Evolutionary conservation across 306 rosid genomes (phyloP), one percentile per base, ranked within the genome.

Genomic region (Argentina anserina): DNA sequence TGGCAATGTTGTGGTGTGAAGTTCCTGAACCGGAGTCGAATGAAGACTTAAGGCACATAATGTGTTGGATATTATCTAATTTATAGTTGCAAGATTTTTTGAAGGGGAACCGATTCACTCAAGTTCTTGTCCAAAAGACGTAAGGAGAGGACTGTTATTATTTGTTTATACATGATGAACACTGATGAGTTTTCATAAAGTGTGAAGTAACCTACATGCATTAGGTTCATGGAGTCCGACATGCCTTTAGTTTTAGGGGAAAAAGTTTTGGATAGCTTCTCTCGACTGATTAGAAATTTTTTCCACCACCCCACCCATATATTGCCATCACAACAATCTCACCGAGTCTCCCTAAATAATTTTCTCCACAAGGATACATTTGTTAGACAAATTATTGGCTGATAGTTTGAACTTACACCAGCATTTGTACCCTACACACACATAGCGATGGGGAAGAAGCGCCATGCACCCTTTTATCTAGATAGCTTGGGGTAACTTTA

Each of bases 111-210:
- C 11, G 60, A 33, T 49, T 69, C 21, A n/a, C 33, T 11, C n/a
- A n/a, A 33, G 29, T 12, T n/a, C 20, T 20, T 69, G 13, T n/a
- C 41, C 26, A 43, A 47, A 8, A 69, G 42, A 49, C 46, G 52
- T 52, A 34, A 34, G 74, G 64, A 50, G 74, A 50, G 26, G 73
- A 21, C 46, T n/a, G n/a, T n/a, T n/a, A n/a, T n/a, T n/a, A n/a
- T n/a, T n/a, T n/a, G n/a, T n/a, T n/a, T n/a, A n/a, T n/a, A n/a
- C n/a, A n/a, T n/a, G 74, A 9, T 13, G 17, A 52, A 55, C 34
- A 4, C 34, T 36, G 34, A 50, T 67, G 15, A 42, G 26, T 50
- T 12, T 67, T 15, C 3, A 29, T 50, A 4, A 50, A 12, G n/a
- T 7, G 28, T 4, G 50, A 15, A 69, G 39, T 2, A 1, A 45